A percentile compares a stretch with the other conserved stretches of the same genome.
Evolutionary conservation across 345 rosid genomes (phyloP).

Genomic region (Syzygium jambos): DNA sequence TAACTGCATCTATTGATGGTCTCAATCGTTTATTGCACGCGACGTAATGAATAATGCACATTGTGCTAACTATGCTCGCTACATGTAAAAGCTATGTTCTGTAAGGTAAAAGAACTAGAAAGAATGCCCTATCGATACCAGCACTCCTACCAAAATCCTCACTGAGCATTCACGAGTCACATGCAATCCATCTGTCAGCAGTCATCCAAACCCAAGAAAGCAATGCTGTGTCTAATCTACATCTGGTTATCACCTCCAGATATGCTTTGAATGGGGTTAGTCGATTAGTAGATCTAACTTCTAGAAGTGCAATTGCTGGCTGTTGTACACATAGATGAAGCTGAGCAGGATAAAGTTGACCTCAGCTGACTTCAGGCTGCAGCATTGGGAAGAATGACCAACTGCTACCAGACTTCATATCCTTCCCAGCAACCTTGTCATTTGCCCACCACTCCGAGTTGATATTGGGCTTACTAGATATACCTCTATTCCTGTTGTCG

Average conservation of each 20-base stretch:
- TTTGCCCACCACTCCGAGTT: conserved; percentile 86
- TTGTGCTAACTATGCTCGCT: neutral
- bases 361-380: conserved; percentile 71
- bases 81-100: neutral
- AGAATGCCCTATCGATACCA: conserved; percentile 31
- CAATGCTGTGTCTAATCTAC: neutral
- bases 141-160: conserved; percentile 18
- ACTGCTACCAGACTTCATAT: conserved; percentile 33
- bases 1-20: neutral
- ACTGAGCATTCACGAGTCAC: conserved; percentile 1
- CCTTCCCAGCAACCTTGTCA: conserved; percentile 67
- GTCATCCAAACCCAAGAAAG: conserved; percentile 6
- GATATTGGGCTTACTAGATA: conserved; percentile 35
- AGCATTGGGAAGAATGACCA: conserved; percentile 90
- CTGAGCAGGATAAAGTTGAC: neutral
- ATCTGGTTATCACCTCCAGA: neutral
- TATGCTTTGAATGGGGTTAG: neutral
- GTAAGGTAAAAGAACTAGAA: conserved; percentile 18
- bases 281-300: neutral
- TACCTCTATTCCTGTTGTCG: conserved; percentile 61
- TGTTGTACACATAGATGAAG: neutral
- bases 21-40: neutral
- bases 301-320: neutral
- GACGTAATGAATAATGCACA: neutral
- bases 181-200: conserved; percentile 3